These are phyloP conservation scores for Hypoxylon crocopeplum DNA, from an alignment of 495 filamentous ascomycete genomes.

Conservation along the genomic window DNA sequence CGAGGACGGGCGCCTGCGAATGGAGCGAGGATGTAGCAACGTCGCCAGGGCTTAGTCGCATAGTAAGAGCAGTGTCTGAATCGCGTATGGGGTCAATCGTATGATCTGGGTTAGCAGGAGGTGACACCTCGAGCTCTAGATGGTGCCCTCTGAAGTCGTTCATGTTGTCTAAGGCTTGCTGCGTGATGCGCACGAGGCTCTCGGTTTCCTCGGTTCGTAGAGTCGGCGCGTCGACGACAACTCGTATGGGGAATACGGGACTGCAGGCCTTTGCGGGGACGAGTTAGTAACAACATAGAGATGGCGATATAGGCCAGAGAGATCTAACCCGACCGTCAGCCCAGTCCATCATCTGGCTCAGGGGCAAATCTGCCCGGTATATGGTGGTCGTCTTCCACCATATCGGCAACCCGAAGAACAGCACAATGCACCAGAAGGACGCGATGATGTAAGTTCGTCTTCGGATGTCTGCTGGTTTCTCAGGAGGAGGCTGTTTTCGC, in stretches of 20 bases:
- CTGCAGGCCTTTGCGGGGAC: conserved; percentile 70
- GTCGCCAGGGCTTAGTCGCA: conserved; percentile 72
- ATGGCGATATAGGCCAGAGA: neutral
- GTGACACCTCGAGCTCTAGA: conserved; percentile 73
- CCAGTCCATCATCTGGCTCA: conserved; percentile 90
- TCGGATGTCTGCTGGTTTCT: conserved; percentile 70
- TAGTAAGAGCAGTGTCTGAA: conserved; percentile 60
- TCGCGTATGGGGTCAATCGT: conserved; percentile 25
- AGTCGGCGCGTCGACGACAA: conserved; percentile 74
- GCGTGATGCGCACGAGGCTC: conserved; percentile 80
- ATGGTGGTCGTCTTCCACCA: conserved; percentile 98
- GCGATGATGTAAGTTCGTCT: conserved; percentile 76
- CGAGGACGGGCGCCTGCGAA: conserved; percentile 72
- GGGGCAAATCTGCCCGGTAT: conserved; percentile 83
- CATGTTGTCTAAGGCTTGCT: conserved; percentile 87
- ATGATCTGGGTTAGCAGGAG: conserved; percentile 44
- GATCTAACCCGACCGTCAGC: conserved; percentile 81
- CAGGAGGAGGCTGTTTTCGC: conserved; percentile 70
- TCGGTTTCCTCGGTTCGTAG: conserved; percentile 74
- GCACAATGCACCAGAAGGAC: conserved; percentile 89
- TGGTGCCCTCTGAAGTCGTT: conserved; percentile 94
- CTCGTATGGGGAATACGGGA: conserved; percentile 84
- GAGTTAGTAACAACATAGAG: conserved; percentile 6
- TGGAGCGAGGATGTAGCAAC: conserved; percentile 67
- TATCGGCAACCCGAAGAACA: conserved; percentile 87